phyloP scores from a whole-genome alignment of 495 filamentous ascomycete species.

The Aspergillus campestris region DNA sequence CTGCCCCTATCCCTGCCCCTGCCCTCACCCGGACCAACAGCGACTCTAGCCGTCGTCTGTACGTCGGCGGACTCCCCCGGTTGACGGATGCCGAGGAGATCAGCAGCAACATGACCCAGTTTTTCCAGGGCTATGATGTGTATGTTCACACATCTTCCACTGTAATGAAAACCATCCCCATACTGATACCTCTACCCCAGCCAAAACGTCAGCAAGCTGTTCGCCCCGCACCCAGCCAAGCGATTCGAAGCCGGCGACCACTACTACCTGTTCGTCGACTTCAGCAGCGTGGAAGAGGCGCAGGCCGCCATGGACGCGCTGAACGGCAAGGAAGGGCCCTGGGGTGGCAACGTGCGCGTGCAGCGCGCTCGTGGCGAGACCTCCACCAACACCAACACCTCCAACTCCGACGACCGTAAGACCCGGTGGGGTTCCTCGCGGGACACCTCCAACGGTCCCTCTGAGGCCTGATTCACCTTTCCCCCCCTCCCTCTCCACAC shows the following conservation, averaged over 20 bases:
- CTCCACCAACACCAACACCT: too few species aligned
- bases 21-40: constrained; percentile 15
- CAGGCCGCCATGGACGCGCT: constrained; percentile 37
- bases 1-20: constrained; percentile 6
- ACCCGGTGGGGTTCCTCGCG: constrained; percentile 10
- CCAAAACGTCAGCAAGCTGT: constrained; percentile 56
- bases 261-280: constrained; percentile 63
- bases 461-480: neutral
- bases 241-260: constrained; percentile 46
- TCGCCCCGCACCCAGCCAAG: constrained; percentile 47
- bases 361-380: constrained; percentile 31
- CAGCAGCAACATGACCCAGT: constrained; percentile 41
- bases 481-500: too few species aligned
- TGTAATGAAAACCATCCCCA: neutral
- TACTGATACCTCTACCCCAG: constrained; percentile 9
- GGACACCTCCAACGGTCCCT: constrained; percentile 3
- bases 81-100: constrained; percentile 48
- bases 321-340: constrained; percentile 34
- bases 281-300: constrained; percentile 47
- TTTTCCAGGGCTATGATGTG: constrained; percentile 54
- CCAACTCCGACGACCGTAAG: constrained; percentile 18
- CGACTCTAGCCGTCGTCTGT: constrained; percentile 47
- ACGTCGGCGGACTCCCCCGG: constrained; percentile 53
- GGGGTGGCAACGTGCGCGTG: constrained; percentile 39
- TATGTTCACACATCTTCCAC: constrained; percentile 13